Evolutionary conservation across 768 basidiomycete species (phyloP).

Genomic region (Termitomyces sp.): DNA sequence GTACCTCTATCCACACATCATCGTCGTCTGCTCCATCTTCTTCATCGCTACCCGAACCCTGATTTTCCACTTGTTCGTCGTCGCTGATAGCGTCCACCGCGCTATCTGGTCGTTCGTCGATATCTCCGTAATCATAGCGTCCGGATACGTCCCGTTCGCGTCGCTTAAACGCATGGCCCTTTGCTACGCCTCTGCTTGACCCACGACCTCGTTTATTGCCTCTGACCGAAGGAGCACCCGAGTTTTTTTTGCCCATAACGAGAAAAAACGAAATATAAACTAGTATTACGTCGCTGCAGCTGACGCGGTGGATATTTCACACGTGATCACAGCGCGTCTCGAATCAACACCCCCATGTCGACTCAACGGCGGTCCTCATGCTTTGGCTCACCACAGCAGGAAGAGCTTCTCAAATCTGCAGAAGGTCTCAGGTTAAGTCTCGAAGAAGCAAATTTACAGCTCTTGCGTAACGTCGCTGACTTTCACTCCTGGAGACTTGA

Average conservation of each 20-base stretch:
- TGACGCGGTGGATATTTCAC: not conserved
- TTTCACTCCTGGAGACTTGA: slow-evolving; percentile 31
- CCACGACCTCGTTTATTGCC: slow-evolving; percentile 29
- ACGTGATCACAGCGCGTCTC: slow-evolving; percentile 4
- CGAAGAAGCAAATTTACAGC: slow-evolving; percentile 29
- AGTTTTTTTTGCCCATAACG: slow-evolving; percentile 38
- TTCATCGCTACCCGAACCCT: slow-evolving; percentile 8
- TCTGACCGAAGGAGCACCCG: slow-evolving; percentile 21
- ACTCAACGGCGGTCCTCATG: slow-evolving; percentile 9
- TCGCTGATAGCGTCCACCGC: slow-evolving; percentile 43
- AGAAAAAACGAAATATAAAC: not conserved
- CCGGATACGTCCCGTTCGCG: slow-evolving; percentile 10
- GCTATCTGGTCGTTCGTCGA: slow-evolving; percentile 49
- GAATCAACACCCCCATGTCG: not conserved
- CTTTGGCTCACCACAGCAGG: slow-evolving; percentile 23
- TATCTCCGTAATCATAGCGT: slow-evolving; percentile 11
- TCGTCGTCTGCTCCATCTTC: slow-evolving; percentile 24
- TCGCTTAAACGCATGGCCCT: slow-evolving; percentile 8
- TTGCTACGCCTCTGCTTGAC: slow-evolving; percentile 17
- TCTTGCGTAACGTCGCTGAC: slow-evolving; percentile 29
- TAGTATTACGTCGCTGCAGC: not conserved
- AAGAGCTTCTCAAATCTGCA: slow-evolving; percentile 27
- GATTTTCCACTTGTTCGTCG: slow-evolving; percentile 28
- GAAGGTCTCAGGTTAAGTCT: slow-evolving; percentile 25
- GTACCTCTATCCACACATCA: slow-evolving; percentile 47